phyloP scores from a whole-genome alignment of 2,329 filamentous ascomycete genomes.

The Xylariaceae sp. region DNA sequence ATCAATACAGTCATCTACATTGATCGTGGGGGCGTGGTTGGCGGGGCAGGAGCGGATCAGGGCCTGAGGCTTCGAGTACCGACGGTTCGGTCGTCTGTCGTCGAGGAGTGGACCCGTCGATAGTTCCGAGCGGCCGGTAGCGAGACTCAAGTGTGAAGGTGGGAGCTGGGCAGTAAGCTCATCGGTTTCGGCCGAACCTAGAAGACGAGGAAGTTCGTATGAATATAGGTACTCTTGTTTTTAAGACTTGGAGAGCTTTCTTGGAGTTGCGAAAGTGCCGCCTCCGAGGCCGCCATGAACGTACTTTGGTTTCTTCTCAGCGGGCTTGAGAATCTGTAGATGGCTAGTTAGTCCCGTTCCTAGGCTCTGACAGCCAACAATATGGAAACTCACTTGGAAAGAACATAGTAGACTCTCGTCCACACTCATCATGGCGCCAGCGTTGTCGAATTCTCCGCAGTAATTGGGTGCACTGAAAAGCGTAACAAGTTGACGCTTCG shows the following conservation, averaged over 20 bases:
- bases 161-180: constrained; percentile 39
- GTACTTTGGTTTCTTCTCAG: constrained; percentile 99
- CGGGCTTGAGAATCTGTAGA: constrained; percentile 88
- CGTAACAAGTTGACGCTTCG: constrained; percentile 93
- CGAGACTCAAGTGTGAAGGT: constrained; percentile 21
- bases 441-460: constrained; percentile 99
- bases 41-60: constrained; percentile 18
- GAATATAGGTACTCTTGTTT: constrained; percentile 61
- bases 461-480: constrained; percentile 98
- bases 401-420: constrained; percentile 97
- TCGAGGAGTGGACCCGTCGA: constrained; percentile 21
- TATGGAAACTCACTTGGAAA: constrained; percentile 67
- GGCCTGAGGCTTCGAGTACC: constrained; percentile 7
- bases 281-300: constrained; percentile 69
- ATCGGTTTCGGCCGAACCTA: constrained; percentile 91
- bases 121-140: constrained; percentile 22
- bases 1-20: constrained; percentile 26
- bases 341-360: constrained; percentile 19
- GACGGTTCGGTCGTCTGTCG: constrained; percentile 18
- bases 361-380: background rate
- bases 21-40: constrained; percentile 20
- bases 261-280: constrained; percentile 64
- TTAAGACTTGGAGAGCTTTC: constrained; percentile 64
- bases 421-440: constrained; percentile 99
- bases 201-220: constrained; percentile 69